Conservation (phyloP, 225 moss, liverwort and hornwort genomes). For the Polytrichum commune region DNA sequence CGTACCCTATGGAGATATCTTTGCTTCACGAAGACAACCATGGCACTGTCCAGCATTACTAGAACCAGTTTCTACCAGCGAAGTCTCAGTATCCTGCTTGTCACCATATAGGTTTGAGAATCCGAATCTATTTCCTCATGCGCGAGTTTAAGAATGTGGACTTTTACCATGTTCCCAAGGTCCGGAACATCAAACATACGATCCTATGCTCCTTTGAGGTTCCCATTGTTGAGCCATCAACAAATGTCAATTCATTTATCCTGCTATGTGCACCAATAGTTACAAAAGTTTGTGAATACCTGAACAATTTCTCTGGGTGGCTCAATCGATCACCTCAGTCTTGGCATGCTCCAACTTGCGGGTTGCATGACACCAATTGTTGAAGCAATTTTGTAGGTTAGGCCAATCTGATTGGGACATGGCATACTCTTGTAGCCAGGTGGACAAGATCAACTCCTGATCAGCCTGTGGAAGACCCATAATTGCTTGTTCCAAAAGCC, state of each 20-base stretch:
- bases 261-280: not conserved
- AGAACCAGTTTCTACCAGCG: not conserved
- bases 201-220: too few species aligned
- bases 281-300: not conserved
- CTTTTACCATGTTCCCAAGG: too few species aligned
- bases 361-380: conserved; percentile 56
- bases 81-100: not conserved
- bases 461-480: conserved; percentile 45
- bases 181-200: too few species aligned
- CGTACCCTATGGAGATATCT: not conserved
- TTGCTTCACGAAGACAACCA: not conserved
- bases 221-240: too few species aligned
- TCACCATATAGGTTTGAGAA: too few species aligned
- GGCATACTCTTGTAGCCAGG: conserved; percentile 80
- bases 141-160: too few species aligned
- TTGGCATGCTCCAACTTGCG: conserved; percentile 47
- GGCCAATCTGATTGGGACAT: conserved; percentile 84
- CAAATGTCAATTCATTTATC: not conserved
- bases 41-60: not conserved
- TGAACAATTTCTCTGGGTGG: not conserved
- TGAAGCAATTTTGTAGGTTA: conserved; percentile 70
- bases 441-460: conserved; percentile 72
- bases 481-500: conserved; percentile 49
- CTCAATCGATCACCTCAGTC: conserved; percentile 14
- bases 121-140: too few species aligned